Evolutionary conservation across 352 stramenopile genomes (phyloP).

Genomic region (Phytophthora palmivora): DNA sequence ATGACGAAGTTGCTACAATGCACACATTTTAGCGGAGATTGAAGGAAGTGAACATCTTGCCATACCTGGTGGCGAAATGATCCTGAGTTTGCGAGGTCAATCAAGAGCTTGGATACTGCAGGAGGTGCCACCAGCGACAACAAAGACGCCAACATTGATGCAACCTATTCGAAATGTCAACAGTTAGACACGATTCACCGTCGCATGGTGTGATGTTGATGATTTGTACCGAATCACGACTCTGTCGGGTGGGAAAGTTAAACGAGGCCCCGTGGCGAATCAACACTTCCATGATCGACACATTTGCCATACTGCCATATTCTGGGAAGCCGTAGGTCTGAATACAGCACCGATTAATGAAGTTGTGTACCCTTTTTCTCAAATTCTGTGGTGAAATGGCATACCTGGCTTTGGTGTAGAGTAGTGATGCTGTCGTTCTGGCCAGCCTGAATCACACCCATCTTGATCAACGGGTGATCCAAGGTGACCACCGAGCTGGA

Average conservation of each 20-base stretch:
- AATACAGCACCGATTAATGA: not conserved
- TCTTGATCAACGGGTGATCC: constrained; percentile 7
- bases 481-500: not conserved
- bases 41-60: not conserved
- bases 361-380: not conserved
- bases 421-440: constrained; percentile 4
- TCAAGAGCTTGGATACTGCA: too few relatives aligned
- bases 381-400: not conserved
- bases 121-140: too few relatives aligned
- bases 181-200: not conserved
- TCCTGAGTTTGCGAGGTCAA: too few relatives aligned
- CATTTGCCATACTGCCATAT: constrained; percentile 1
- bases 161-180: not conserved
- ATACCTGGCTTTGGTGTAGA: constrained; percentile 7
- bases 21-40: not conserved
- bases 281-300: constrained; percentile 18
- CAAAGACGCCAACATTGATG: too few relatives aligned
- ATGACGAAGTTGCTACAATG: not conserved
- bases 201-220: not conserved
- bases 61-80: too few relatives aligned
- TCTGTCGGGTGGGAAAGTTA: constrained; percentile 11
- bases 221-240: constrained; percentile 18
- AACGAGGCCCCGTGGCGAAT: constrained; percentile 23
- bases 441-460: constrained; percentile 12
- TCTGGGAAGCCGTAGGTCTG: constrained; percentile 1